Evolutionary conservation across 352 stramenopile species (phyloP).

Genomic region (Phytophthora sp.): DNA sequence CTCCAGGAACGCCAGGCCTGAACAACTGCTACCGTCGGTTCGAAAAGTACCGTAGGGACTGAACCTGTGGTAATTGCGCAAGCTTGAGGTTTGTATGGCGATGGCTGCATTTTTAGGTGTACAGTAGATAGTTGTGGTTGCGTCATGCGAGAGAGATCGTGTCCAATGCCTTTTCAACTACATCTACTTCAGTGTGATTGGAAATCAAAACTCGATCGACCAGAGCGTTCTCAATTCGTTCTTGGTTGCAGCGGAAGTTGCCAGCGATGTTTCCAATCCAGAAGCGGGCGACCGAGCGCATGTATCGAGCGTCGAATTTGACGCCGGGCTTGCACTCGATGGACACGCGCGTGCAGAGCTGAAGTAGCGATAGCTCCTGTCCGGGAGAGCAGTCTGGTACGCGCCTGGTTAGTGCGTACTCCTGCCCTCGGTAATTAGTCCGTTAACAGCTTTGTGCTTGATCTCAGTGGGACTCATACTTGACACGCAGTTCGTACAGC

Average conservation of each 20-base stretch:
- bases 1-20: constrained; percentile 21
- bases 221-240: constrained; percentile 52
- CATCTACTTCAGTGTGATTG: too few relatives aligned
- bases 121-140: too few relatives aligned
- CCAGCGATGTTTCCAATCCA: constrained; percentile 33
- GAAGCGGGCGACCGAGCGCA: constrained; percentile 42
- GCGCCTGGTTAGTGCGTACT: constrained; percentile 42
- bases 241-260: constrained; percentile 35
- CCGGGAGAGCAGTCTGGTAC: constrained; percentile 5
- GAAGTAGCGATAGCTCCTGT: constrained; percentile 41
- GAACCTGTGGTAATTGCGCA: too few relatives aligned
- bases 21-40: constrained; percentile 1
- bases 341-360: constrained; percentile 50
- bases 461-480: constrained; percentile 14
- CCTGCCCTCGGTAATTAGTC: constrained; percentile 2
- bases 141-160: too few relatives aligned
- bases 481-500: too few relatives aligned
- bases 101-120: too few relatives aligned
- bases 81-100: too few relatives aligned
- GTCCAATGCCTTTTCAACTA: too few relatives aligned
- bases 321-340: constrained; percentile 36
- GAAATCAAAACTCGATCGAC: too few relatives aligned
- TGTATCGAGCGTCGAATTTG: constrained; percentile 18
- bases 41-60: too few relatives aligned
- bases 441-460: constrained; percentile 13